Evolutionary conservation across 768 basidiomycete genomes (phyloP).

Genomic region (Panellus pusillus): DNA sequence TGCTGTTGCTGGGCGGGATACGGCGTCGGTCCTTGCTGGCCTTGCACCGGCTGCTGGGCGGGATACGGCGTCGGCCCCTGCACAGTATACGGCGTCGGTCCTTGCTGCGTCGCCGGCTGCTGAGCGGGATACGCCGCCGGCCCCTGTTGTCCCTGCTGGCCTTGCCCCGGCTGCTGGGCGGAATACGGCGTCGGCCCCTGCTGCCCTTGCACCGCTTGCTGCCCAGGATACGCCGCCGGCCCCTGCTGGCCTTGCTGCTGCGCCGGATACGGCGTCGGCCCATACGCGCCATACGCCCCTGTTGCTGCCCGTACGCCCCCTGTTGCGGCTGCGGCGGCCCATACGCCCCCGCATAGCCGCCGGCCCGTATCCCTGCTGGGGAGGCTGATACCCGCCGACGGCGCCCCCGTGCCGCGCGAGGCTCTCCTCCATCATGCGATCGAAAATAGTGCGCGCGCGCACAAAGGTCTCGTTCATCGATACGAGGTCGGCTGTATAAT

Average conservation of each 20-base stretch:
- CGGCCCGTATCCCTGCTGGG: constrained; percentile 1
- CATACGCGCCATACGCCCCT: constrained; percentile 7
- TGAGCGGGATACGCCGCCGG: constrained; percentile 11
- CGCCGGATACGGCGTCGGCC: constrained; percentile 12
- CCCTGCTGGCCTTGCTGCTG: constrained; percentile 34
- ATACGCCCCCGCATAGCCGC: constrained; percentile 20
- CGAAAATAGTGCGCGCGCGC: constrained; percentile 85
- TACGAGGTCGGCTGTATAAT: constrained; percentile 76
- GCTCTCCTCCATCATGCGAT: constrained; percentile 91
- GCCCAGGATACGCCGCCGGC: constrained; percentile 36
- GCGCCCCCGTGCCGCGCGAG: constrained; percentile 67
- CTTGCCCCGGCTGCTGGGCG: background rate
- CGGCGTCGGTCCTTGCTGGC: constrained; percentile 36
- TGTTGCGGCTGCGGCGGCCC: constrained; percentile 15
- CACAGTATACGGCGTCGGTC: constrained; percentile 7
- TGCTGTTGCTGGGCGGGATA: constrained; percentile 34
- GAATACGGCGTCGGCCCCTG: constrained; percentile 42
- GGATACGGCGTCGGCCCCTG: constrained; percentile 42
- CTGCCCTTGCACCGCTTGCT: constrained; percentile 7
- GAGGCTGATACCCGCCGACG: background rate
- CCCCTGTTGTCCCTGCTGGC: background rate
- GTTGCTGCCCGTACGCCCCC: constrained; percentile 17
- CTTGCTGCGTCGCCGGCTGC: background rate
- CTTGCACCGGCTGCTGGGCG: constrained; percentile 26
- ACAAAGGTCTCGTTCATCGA: constrained; percentile 95